These are phyloP conservation scores for Medicago lupulina DNA, from an alignment of 306 rosid species.

Conservation along the genomic window DNA sequence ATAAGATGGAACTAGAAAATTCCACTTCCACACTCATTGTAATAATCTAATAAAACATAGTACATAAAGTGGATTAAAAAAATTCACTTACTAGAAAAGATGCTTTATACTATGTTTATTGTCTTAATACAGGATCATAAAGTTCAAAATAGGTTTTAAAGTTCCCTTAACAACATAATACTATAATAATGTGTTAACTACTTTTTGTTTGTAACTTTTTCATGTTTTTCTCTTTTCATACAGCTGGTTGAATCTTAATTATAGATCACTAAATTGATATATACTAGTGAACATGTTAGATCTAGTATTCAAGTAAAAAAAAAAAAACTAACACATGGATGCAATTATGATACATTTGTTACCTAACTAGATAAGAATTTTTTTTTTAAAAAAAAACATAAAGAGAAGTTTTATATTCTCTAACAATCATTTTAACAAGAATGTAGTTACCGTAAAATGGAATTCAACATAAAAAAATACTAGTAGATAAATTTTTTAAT, in stretches of 20 bases:
- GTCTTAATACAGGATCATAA: constrained; percentile 25
- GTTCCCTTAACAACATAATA: constrained; percentile 26
- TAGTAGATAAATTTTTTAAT: constrained; percentile 20
- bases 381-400: not conserved
- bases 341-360: constrained; percentile 25
- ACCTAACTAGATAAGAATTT: constrained; percentile 22
- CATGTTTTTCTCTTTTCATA: constrained; percentile 4
- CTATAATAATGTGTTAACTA: not conserved
- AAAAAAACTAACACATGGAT: constrained; percentile 16
- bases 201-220: not conserved
- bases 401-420: constrained; percentile 29
- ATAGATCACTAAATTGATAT: constrained; percentile 11
- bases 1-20: constrained; percentile 43
- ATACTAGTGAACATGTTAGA: constrained; percentile 22
- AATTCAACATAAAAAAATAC: constrained; percentile 41
- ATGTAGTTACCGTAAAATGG: constrained; percentile 34
- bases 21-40: constrained; percentile 48
- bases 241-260: constrained; percentile 27
- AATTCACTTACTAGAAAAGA: constrained; percentile 27
- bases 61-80: constrained; percentile 38
- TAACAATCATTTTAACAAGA: constrained; percentile 37
- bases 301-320: constrained; percentile 10
- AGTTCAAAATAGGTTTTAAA: constrained; percentile 39
- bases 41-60: constrained; percentile 32
- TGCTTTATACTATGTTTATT: constrained; percentile 26